Conservation (phyloP, 1,284 basidiomycete species). For the Taiwanofungus camphoratus region DNA sequence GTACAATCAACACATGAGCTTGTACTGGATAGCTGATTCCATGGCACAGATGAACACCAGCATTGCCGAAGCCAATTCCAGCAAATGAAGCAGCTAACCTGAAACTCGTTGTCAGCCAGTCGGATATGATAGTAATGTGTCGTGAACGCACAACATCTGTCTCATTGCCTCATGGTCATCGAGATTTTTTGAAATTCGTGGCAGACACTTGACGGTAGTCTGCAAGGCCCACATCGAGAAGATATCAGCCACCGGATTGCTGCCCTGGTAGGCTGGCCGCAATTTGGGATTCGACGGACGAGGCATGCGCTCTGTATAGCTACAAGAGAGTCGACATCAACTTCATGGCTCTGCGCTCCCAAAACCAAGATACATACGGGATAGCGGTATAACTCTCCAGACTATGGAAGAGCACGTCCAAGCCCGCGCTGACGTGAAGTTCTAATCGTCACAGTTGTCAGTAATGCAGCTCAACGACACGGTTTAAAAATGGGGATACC, state of each 20-base stretch:
- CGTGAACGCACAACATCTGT: constrained; percentile 76
- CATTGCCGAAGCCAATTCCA: constrained; percentile 95
- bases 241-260: constrained; percentile 94
- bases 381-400: constrained; percentile 92
- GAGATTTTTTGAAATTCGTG: constrained; percentile 77
- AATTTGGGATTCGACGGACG: constrained; percentile 87
- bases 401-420: constrained; percentile 94
- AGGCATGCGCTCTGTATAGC: constrained; percentile 84
- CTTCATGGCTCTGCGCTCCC: constrained; percentile 28
- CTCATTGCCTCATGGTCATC: constrained; percentile 80
- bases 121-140: background rate
- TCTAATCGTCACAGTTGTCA: constrained; percentile 35
- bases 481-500: constrained; percentile 13
- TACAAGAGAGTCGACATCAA: constrained; percentile 21
- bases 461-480: constrained; percentile 1
- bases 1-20: constrained; percentile 5
- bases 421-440: constrained; percentile 86
- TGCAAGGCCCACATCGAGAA: constrained; percentile 94
- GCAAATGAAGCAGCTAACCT: constrained; percentile 88
- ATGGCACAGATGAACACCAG: constrained; percentile 88
- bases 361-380: constrained; percentile 47
- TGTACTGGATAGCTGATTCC: constrained; percentile 80
- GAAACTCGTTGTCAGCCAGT: background rate
- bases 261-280: constrained; percentile 92
- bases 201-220: constrained; percentile 88